phyloP scores from a whole-genome alignment of 2,329 filamentous ascomycete genomes.

The Hypomyces perniciosus region DNA sequence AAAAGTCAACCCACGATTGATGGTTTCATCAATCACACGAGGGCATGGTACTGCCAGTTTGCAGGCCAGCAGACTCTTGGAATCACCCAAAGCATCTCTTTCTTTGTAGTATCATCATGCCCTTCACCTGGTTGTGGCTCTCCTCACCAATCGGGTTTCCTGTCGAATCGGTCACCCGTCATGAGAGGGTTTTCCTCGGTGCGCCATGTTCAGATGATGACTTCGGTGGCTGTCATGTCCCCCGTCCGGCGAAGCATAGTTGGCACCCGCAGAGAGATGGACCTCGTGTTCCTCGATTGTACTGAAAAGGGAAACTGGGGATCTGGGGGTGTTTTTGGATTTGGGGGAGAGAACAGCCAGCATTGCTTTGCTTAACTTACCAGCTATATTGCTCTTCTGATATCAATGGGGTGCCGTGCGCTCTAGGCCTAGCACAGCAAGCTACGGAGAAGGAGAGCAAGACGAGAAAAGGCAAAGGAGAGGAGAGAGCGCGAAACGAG shows the following conservation, averaged over 20 bases:
- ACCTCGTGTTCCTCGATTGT: background rate
- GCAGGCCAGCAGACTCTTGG: too few species aligned
- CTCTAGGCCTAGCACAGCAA: conserved; percentile 5
- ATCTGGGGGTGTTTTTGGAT: background rate
- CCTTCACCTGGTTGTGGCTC: too few species aligned
- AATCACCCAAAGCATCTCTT: too few species aligned
- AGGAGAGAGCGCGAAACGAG: conserved; percentile 13
- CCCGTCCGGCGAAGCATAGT: conserved; percentile 3
- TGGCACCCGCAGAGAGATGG: conserved; percentile 7
- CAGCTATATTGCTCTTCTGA: conserved; percentile 7
- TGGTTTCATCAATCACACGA: too few species aligned
- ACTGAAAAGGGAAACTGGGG: conserved; percentile 3
- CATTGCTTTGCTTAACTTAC: conserved; percentile 7
- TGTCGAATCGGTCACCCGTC: too few species aligned
- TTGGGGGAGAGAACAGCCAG: background rate
- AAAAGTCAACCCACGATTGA: too few species aligned
- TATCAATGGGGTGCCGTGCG: conserved; percentile 11
- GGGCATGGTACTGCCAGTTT: too few species aligned
- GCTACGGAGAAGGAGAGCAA: conserved; percentile 20
- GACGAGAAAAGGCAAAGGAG: conserved; percentile 17
- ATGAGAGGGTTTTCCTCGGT: background rate
- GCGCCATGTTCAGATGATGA: conserved; percentile 5
- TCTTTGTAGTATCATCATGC: too few species aligned
- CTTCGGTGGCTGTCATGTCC: conserved; percentile 2
- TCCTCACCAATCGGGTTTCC: too few species aligned